Base-by-base conservation (phyloP, 2,329 filamentous ascomycete species). In the Fusarium ramigenum region DNA sequence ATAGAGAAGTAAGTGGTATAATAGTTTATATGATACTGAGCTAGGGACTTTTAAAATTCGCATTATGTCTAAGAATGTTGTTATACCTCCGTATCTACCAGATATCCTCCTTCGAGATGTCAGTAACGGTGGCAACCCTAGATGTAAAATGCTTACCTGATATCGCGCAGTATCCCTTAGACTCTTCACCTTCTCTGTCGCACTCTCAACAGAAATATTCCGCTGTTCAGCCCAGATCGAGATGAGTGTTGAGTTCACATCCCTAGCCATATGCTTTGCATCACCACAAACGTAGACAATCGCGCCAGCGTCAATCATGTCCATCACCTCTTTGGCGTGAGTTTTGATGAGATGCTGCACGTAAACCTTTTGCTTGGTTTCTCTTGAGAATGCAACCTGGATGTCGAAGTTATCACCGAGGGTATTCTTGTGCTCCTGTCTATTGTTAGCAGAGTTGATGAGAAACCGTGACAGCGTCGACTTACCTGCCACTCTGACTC, bases 1-100 rank as follows among this genome's bases (percentile, higher is more conserved):
- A n/a, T n/a, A n/a, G n/a, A n/a, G n/a, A n/a, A n/a, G n/a, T n/a
- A 1, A 5, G 7, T 8, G 9, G 0, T 11, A 11, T 5, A 5
- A 10, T 30, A 11, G 6, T 21, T 4, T 4, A 12, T 39, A 5
- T 28, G 19, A 15, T 18, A 7, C 28, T 19, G 7, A 28, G 4
- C 14, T 8, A 10, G 0, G 1, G 8, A 21, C 25, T 16, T 28
- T 30, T 21, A 3, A 5, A 4, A 12, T 1, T 28, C 4, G 2
- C 9, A 4, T 15, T 16, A 7, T 15, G 3, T 2, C 14, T 11
- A 30, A 1, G 0, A 11, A 21, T 47, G 25, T 6, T 30, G 9
- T 7, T 2, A 2, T 47, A 21, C 4, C 2, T 0, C 2, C 5
- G 2, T 16, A n/a, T 32, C 19, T 60, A 60, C 58, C 58, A 60